These are phyloP conservation scores for Rhododendron ferrugineum DNA, from an alignment of 148 eudicot genomes.

Conservation along the genomic window DNA sequence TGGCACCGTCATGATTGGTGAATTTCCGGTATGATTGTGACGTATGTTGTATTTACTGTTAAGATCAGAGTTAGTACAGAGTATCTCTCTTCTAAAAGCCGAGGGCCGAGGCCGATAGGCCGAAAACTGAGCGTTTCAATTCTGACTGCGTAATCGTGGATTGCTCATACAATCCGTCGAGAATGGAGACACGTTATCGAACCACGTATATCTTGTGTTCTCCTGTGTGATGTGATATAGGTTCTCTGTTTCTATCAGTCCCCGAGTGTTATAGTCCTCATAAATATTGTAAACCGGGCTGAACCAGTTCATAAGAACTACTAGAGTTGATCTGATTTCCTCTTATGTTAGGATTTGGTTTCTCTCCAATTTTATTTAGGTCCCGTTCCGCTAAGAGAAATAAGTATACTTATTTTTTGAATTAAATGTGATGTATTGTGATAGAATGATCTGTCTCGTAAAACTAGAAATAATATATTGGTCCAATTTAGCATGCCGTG, in stretches of 20 bases:
- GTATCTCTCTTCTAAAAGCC: not conserved
- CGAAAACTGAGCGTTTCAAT: not conserved
- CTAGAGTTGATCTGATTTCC: too few relatives aligned
- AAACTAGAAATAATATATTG: too few relatives aligned
- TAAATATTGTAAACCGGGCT: too few relatives aligned
- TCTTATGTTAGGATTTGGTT: not conserved
- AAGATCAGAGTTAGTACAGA: not conserved
- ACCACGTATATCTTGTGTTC: not conserved
- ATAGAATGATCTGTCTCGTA: too few relatives aligned
- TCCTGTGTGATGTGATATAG: not conserved
- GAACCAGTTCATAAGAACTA: too few relatives aligned
- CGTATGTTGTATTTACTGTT: not conserved
- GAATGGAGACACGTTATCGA: not conserved
- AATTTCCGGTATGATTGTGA: constrained; percentile 17
- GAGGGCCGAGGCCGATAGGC: not conserved
- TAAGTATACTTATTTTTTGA: too few relatives aligned
- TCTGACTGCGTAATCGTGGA: not conserved
- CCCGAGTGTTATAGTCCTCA: not conserved
- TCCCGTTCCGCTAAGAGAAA: too few relatives aligned
- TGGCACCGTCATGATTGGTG: constrained; percentile 17
- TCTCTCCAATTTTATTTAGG: not conserved
- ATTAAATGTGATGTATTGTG: too few relatives aligned
- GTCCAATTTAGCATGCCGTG: not conserved
- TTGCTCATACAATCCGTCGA: not conserved
- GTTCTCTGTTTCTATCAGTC: not conserved